phyloP scores from a whole-genome alignment of 192 early-diverging fungal genomes.

The Rhizophagus sp. region DNA sequence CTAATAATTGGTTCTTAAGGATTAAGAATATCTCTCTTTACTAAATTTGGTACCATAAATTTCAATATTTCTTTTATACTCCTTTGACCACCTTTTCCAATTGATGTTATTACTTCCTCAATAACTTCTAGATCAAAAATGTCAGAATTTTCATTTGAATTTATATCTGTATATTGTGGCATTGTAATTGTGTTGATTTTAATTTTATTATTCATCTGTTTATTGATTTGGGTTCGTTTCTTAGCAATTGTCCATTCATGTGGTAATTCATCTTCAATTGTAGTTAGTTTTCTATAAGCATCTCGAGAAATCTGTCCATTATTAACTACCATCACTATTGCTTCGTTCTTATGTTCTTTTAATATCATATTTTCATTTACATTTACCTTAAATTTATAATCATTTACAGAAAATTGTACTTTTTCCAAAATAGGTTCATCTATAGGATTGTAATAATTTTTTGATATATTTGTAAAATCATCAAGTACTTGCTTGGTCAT shows the following conservation, averaged over 20 bases:
- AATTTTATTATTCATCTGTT: too few species aligned
- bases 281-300: too few species aligned
- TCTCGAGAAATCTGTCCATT: too few species aligned
- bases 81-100: background rate
- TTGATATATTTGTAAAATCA: background rate
- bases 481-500: background rate
- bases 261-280: too few species aligned
- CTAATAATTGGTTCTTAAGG: background rate
- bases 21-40: background rate
- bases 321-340: too few species aligned
- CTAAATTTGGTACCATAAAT: too few species aligned
- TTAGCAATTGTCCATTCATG: too few species aligned
- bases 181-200: too few species aligned
- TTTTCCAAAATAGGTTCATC: background rate
- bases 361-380: background rate
- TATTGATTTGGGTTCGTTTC: too few species aligned
- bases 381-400: background rate
- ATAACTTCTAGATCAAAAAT: background rate
- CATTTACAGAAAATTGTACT: constrained; percentile 2
- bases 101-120: background rate
- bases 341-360: too few species aligned
- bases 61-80: too few species aligned
- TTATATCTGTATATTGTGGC: too few species aligned
- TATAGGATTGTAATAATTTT: background rate
- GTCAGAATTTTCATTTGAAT: background rate